A percentile compares a stretch with the other conserved stretches of the same genome.
Evolutionary conservation across 2,329 filamentous ascomycete species (phyloP).

Genomic region (Aspergillus luchuensis): DNA sequence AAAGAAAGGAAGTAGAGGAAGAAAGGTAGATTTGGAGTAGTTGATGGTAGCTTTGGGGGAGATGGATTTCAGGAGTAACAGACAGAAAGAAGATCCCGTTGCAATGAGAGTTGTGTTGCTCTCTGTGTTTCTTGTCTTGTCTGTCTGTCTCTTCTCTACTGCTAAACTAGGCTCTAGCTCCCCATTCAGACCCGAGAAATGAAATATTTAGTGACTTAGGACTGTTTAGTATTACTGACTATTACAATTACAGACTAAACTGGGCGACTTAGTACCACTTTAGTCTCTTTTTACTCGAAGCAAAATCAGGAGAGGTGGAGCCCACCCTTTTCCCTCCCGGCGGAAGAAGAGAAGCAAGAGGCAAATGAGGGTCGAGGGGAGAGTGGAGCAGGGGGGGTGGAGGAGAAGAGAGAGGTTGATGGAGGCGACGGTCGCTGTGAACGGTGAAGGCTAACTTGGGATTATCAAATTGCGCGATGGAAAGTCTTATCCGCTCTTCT

Average conservation of each 20-base stretch:
- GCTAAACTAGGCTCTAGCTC: no score
- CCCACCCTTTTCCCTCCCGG: not conserved
- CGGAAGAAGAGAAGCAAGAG: not conserved
- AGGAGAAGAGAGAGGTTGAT: not conserved
- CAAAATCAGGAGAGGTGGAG: constrained; percentile 12
- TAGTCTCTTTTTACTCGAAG: not conserved
- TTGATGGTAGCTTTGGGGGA: not conserved
- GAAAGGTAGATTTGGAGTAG: not conserved
- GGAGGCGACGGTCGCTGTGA: not conserved
- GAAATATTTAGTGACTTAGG: not conserved
- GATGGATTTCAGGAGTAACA: constrained; percentile 7
- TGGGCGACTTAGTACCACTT: not conserved
- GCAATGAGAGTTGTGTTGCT: not conserved
- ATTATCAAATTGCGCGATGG: not conserved
- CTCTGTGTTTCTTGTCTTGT: no score
- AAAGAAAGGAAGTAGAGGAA: not conserved
- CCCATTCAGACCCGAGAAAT: not conserved
- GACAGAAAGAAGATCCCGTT: not conserved
- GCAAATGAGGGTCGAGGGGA: constrained; percentile 4
- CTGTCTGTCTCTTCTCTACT: no score
- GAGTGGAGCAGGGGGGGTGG: not conserved
- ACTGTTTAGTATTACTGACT: not conserved
- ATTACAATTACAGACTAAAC: constrained; percentile 1
- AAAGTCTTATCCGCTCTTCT: not conserved
- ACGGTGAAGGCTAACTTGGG: not conserved